Conservation (phyloP, 2,329 filamentous ascomycete genomes). For the Monosporascus sp. region DNA sequence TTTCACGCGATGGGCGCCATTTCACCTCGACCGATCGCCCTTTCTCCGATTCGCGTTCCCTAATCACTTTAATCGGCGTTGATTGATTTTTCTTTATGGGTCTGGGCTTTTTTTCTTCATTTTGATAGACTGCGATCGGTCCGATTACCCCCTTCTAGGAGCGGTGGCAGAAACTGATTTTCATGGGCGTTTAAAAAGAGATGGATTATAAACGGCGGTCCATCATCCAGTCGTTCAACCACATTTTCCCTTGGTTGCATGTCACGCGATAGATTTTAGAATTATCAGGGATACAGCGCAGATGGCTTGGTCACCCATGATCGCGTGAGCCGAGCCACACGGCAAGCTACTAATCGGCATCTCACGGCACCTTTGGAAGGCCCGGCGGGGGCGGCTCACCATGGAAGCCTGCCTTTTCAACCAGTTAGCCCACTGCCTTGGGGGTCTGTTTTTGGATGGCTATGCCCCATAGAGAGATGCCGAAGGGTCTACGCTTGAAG, state of each 20-base stretch:
- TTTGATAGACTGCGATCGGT: conserved; percentile 25
- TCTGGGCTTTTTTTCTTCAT: conserved; percentile 15
- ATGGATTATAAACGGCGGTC: conserved; percentile 9
- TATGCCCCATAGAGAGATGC: not conserved
- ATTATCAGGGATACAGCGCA: not conserved
- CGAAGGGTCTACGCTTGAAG: not conserved
- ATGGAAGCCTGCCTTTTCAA: not conserved
- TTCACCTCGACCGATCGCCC: conserved; percentile 2
- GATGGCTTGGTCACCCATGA: not conserved
- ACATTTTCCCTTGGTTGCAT: conserved; percentile 5
- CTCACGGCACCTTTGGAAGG: not conserved
- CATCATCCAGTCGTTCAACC: conserved; percentile 11
- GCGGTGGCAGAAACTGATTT: conserved; percentile 25
- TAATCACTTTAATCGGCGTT: conserved; percentile 25
- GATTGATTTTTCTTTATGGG: conserved; percentile 15
- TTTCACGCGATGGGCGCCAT: conserved; percentile 3
- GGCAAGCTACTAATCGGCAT: not conserved
- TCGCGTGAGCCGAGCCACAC: not conserved
- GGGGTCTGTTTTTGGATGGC: not conserved
- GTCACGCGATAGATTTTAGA: conserved; percentile 9
- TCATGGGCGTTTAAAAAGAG: conserved; percentile 26
- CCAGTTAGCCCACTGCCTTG: not conserved
- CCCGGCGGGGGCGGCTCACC: too few species aligned
- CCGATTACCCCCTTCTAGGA: conserved; percentile 23
- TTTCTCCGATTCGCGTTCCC: conserved; percentile 19